These are phyloP conservation scores for Capsicum baccatum DNA, from an alignment of 257 asterid species.

Conservation along the genomic window DNA sequence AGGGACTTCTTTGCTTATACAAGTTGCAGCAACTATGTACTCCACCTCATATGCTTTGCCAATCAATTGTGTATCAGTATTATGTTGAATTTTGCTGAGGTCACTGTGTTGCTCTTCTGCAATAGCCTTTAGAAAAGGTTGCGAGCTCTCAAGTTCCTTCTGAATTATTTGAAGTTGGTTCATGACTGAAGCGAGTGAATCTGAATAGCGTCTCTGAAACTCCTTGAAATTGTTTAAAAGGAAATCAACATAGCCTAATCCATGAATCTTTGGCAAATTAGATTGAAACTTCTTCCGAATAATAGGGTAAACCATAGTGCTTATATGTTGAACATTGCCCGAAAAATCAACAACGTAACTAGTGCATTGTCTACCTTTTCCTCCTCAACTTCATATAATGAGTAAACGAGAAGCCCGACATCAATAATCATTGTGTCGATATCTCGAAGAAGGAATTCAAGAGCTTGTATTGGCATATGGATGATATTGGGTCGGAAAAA, in stretches of 20 bases:
- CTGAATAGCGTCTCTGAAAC: neutral
- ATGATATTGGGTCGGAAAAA: neutral
- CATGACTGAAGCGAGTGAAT: neutral
- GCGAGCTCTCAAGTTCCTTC: neutral
- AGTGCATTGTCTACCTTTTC: neutral
- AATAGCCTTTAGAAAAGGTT: neutral
- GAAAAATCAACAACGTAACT: neutral
- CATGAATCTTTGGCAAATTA: neutral
- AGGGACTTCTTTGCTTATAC: neutral
- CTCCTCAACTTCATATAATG: neutral
- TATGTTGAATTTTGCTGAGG: neutral
- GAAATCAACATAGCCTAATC: neutral
- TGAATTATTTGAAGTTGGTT: neutral
- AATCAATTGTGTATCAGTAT: neutral
- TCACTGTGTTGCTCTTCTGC: neutral
- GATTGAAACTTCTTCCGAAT: neutral
- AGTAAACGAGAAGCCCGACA: neutral
- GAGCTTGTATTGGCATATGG: neutral
- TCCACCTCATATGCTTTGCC: neutral
- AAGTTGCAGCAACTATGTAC: neutral
- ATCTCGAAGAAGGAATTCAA: neutral
- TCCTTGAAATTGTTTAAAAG: neutral
- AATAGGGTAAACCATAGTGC: neutral
- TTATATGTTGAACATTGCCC: neutral
- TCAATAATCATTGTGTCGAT: neutral